Base-by-base conservation (phyloP, 2,329 filamentous ascomycete species). In the Dryadomyces quercus-mongolicae region DNA sequence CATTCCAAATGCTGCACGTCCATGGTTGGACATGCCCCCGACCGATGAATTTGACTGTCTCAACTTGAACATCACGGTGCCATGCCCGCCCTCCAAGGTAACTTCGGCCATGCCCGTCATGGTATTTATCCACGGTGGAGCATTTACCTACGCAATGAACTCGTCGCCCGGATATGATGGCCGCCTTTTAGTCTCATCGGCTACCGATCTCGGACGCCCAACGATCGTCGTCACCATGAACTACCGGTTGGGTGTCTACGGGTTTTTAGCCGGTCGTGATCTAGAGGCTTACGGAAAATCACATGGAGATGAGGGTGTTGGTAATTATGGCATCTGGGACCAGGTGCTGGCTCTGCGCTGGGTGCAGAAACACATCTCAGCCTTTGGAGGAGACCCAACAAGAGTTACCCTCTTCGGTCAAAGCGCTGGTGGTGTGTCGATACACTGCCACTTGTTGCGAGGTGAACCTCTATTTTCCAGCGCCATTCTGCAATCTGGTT, bases 261-360 rank as follows among this genome's bases (percentile, higher is more conserved):
- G 75, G 1, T 78, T 74, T 57, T 64, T 78, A 7, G 68, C 72
- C 0, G 47, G 56, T 15, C n/a, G 12, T 1, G 56, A 57, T 8
- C 20, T 57, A 8, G 42, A 21, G 9, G 44, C 16, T 5, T 20
- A 45, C 16, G 18, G 16, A 20, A n/a, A 10, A 12, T 36, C 44
- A 7, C 13, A 46, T 45, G 46, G 52, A 20, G 54, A 56, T 1
- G 31, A 20, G 2, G 54, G 54, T n/a, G 36, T 31, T 4, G 53
- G 53, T 51, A 58, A 58, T 52, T 34, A 53, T 40, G 54, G 54
- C 22, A 15, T 58, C 9, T 55, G 54, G 52, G 56, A 56, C 40
- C 56, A 58, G 31, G 50, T 54, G 6, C 22, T 54, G 20, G 56
- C 56, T 0, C 38, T 58, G 21, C 52, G 53, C 9, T 58, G 56